Evolutionary conservation across 495 filamentous ascomycete species (phyloP).

Genomic region (Paragyromitra xinjiangensis): DNA sequence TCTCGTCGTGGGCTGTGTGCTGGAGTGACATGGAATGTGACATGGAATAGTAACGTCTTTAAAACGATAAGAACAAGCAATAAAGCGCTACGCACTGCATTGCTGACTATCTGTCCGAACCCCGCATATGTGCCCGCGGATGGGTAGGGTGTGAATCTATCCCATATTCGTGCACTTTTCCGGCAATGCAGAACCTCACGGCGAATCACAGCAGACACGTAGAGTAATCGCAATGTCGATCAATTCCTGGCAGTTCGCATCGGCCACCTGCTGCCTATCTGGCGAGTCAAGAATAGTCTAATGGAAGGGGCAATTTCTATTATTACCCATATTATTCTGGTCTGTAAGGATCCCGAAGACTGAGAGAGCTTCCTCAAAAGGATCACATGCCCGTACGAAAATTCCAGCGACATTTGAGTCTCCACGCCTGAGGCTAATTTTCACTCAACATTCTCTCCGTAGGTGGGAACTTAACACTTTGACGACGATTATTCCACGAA

Average conservation of each 20-base stretch:
- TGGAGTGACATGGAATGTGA: not conserved
- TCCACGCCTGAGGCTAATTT: conserved; percentile 2
- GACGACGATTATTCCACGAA: conserved; percentile 2
- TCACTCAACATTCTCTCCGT: conserved; percentile 9
- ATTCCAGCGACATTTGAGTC: not conserved
- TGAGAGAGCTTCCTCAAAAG: conserved; percentile 34
- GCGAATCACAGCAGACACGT: conserved; percentile 27
- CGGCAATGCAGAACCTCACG: conserved; percentile 5
- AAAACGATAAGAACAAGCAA: not conserved
- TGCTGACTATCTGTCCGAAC: conserved; percentile 14
- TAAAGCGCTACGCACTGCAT: conserved; percentile 8
- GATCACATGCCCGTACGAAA: conserved; percentile 38
- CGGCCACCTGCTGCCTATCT: conserved; percentile 22
- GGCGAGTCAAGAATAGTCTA: conserved; percentile 5
- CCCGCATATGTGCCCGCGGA: conserved; percentile 12
- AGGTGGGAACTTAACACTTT: conserved; percentile 6
- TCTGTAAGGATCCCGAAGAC: conserved; percentile 14
- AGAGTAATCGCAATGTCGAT: conserved; percentile 21
- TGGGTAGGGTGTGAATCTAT: conserved; percentile 17
- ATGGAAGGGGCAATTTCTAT: conserved; percentile 35
- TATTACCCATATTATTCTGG: conserved; percentile 12
- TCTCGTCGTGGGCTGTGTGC: not conserved
- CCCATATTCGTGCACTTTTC: conserved; percentile 32
- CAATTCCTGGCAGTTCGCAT: conserved; percentile 23
- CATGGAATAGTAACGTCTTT: not conserved